Conservation (phyloP, 192 early-diverging fungal genomes). For the Backusella luteola region DNA sequence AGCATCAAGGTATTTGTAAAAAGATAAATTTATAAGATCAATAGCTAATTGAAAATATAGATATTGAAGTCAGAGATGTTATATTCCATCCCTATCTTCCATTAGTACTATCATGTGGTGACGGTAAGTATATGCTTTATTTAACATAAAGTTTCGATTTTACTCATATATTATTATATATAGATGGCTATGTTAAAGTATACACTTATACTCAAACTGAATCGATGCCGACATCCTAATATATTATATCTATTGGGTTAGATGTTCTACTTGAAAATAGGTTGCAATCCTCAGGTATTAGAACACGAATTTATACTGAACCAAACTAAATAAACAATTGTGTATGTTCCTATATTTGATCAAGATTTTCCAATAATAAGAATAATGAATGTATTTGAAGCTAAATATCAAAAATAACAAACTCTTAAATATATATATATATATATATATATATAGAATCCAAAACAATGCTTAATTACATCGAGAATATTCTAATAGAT, state of each 20-base stretch:
- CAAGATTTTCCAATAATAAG: background rate
- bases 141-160: background rate
- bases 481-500: background rate
- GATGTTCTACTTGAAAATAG: background rate
- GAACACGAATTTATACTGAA: background rate
- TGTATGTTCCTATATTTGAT: background rate
- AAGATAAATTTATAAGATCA: background rate
- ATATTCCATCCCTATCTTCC: constrained; percentile 86
- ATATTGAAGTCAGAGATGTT: constrained; percentile 90
- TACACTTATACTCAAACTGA: constrained; percentile 45
- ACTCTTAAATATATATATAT: background rate
- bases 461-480: background rate
- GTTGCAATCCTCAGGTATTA: background rate
- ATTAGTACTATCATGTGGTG: constrained; percentile 80
- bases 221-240: background rate
- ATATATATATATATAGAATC: background rate
- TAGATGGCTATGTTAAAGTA: constrained; percentile 68
- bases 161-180: background rate
- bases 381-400: background rate
- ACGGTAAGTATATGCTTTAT: constrained; percentile 53
- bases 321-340: background rate
- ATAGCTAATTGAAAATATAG: constrained; percentile 29
- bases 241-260: background rate
- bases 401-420: background rate
- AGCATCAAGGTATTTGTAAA: constrained; percentile 65